Conservation (phyloP, 1,139 yeast species). For the Lodderomyces beijingensis region DNA sequence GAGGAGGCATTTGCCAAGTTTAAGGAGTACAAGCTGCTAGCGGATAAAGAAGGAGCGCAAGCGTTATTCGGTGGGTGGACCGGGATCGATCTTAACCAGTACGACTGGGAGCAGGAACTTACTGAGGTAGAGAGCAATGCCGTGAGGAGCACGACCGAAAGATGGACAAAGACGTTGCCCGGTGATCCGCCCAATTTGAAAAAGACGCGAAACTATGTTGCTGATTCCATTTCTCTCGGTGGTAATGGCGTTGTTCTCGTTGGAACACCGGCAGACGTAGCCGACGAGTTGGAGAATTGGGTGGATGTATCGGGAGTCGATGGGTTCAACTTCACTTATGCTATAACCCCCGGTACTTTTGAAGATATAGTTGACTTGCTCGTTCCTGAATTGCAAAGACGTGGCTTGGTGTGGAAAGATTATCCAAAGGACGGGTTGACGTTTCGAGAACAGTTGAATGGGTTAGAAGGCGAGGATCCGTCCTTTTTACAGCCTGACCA, state of each 20-base stretch:
- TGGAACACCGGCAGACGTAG: slow-evolving; percentile 23
- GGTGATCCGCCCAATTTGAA: slow-evolving; percentile 21
- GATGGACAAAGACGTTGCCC: slow-evolving; percentile 26
- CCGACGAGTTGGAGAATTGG: slow-evolving; percentile 26
- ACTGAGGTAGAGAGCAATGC: slow-evolving; percentile 25
- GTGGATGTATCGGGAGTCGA: slow-evolving; percentile 24
- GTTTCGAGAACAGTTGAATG: slow-evolving; percentile 22
- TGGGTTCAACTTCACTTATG: slow-evolving; percentile 26
- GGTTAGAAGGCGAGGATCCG: slow-evolving; percentile 16
- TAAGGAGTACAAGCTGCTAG: slow-evolving; percentile 22
- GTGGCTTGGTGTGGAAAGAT: slow-evolving; percentile 25
- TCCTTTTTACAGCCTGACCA: slow-evolving; percentile 21
- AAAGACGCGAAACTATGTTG: slow-evolving; percentile 23
- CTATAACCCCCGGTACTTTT: slow-evolving; percentile 22
- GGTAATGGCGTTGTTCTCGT: slow-evolving; percentile 21
- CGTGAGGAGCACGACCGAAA: slow-evolving; percentile 21
- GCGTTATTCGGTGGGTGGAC: slow-evolving; percentile 35
- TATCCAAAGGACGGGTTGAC: slow-evolving; percentile 22
- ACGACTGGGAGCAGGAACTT: slow-evolving; percentile 25
- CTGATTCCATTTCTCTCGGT: slow-evolving; percentile 20
- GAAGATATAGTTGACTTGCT: slow-evolving; percentile 23
- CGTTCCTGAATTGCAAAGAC: slow-evolving; percentile 21
- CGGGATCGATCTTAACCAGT: slow-evolving; percentile 28
- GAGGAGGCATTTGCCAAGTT: slow-evolving; percentile 31
- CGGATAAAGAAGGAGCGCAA: slow-evolving; percentile 33